Base-by-base conservation (phyloP, 2,329 filamentous ascomycete species). In the Claviceps capensis region DNA sequence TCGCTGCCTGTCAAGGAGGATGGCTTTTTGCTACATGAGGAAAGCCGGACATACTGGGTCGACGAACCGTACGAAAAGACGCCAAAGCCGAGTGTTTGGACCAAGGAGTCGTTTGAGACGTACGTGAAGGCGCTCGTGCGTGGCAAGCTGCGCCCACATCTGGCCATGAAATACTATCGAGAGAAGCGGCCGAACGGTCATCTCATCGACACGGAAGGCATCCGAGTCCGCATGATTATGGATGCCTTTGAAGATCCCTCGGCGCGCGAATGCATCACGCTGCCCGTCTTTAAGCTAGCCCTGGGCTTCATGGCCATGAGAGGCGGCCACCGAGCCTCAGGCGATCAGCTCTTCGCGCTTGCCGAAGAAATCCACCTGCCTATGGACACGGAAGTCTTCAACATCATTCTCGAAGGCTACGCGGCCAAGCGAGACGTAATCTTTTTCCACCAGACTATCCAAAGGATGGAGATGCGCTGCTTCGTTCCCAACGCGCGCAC, bases 341-440 rank as follows among this genome's bases (percentile, higher is more conserved):
- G 66, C 6, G 61, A 64, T 34, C 56, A 53, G 2, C 63, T 78
- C 4, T 64, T 74, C 49, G 59, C 59, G 3, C 57, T 64, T n/a
- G 65, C 69, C 30, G 64, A 69, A 47, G 56, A 63, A 42, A 57
- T 64, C 40, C 66, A 67, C 1, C 56, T 74, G n/a, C 66, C 64
- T 5, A 62, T 74, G 57, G 72, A 76, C 54, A 69, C 69, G 1
- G 68, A 70, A 37, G 64, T 70, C 5, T 77, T 70, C 65, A 77
- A 78, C 59, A 65, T 74, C 49, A 61, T 78, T 55, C 67, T 76
- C 14, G 64, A 65, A 14, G 65, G 68, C 3, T 66, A 69, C 44
- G 67, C 67, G 9, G 61, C 65, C 48, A 65, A 66, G 38, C 65
- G 64, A 38, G 68, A 77, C 55, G 60, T 61, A 36, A 60, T 54